A percentile compares a stretch with the other conserved stretches of the same genome.
Evolutionary conservation across 306 rosid genomes (phyloP).

Genomic region (Cucurbita ficifolia): DNA sequence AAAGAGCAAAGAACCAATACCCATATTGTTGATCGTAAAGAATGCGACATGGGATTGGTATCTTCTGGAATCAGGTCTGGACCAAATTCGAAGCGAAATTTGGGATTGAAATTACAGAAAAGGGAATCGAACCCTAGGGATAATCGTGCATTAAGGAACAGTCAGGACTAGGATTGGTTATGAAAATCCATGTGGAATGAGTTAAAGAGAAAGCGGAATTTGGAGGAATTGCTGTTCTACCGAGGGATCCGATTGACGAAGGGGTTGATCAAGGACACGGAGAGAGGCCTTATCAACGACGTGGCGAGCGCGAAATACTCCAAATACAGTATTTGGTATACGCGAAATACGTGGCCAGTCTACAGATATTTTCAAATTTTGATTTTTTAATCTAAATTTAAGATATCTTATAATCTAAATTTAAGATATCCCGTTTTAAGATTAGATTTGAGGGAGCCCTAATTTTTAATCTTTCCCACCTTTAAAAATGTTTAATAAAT

Average conservation of each 20-base stretch:
- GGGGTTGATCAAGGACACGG: not conserved
- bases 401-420: no score
- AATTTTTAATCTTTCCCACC: no score
- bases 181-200: not conserved
- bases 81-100: not conserved
- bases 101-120: not conserved
- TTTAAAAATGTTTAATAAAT: no score
- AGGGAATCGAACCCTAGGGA: conserved; percentile 2
- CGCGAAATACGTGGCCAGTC: no score
- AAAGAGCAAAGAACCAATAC: conserved; percentile 18
- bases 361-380: not conserved
- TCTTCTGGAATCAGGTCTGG: not conserved
- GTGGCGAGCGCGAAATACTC: not conserved
- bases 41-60: conserved; percentile 17
- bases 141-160: not conserved
- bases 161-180: not conserved
- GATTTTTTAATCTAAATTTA: no score
- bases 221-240: not conserved
- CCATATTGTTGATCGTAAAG: conserved; percentile 5
- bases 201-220: not conserved
- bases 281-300: not conserved
- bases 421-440: no score
- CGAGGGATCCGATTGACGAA: not conserved
- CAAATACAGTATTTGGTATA: no score
- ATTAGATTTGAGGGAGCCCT: no score